Evolutionary conservation across 371 early-diverging fungal genomes (phyloP), one percentile per base, ranked within the genome.

Genomic region (Basidiobolus meristosporus): DNA sequence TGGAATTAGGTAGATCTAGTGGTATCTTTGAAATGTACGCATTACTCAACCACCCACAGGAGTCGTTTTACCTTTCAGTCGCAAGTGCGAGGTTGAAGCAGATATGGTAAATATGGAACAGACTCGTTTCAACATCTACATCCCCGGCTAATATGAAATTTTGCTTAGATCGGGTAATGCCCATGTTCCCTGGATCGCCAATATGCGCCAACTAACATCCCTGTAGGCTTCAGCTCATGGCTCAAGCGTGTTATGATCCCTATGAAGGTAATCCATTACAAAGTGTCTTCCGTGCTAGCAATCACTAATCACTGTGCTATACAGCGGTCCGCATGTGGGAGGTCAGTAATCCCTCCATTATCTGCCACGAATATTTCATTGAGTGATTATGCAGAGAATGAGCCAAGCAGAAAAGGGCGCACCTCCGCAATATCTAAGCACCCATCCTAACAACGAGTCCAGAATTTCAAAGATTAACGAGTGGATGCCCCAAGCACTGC

Each of bases 241-340:
- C 91, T 2, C 71, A 75, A 43, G 96, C 93, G 14, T 95, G 96
- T 47, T 95, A 79, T 52, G 72, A 92, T 45, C 93, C 96, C 0
- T 47, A 49, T 7, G 77, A 79, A 43, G 36, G 36, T 36, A 36
- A 7, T 16, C n/a, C n/a, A n/a, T n/a, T n/a, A n/a, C n/a, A n/a
- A n/a, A n/a, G n/a, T n/a, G n/a, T n/a, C n/a, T n/a, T n/a, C n/a
- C n/a, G n/a, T 5, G 16, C 18, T 36, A 7, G 3, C 21, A 3
- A 3, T 19, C 36, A 3, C 5, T 19, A 10, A 19, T 18, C 9
- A 11, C 11, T 9, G 16, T 7, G 85, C 89, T 4, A 56, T 76
- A 0, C 50, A 53, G 18, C 59, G 79, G 39, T 82, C 76, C 79
- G 46, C 21, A 10, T 33, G 34, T 33, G n/a, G 17, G n/a, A 15